These are phyloP conservation scores for Fusarium pseudonygamai DNA, from an alignment of 2,329 filamentous ascomycete genomes.

Conservation along the genomic window DNA sequence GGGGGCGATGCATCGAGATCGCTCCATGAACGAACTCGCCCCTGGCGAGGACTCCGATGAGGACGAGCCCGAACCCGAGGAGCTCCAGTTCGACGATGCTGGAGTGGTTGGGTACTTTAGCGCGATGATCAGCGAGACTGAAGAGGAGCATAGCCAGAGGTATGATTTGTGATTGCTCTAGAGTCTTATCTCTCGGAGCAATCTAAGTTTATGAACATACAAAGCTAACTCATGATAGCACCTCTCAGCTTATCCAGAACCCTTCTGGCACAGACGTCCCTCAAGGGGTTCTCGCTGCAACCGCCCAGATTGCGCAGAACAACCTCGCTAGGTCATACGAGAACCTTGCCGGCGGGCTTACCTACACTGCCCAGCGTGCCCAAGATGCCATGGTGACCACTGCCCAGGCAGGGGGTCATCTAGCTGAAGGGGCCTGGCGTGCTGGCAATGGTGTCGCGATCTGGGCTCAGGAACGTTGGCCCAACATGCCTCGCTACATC, in stretches of 20 bases:
- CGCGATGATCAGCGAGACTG: background rate
- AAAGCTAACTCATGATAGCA: background rate
- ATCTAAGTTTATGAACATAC: background rate
- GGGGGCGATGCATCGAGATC: background rate
- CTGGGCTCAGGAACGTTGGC: conserved; percentile 10
- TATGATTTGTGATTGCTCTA: conserved; percentile 10
- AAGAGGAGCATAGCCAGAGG: background rate
- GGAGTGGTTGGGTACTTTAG: background rate
- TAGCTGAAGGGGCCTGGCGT: conserved; percentile 6
- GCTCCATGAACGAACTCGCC: background rate
- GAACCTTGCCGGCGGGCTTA: background rate
- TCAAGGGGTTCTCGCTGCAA: background rate
- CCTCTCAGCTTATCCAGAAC: background rate
- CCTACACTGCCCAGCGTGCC: background rate
- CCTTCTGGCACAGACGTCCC: background rate
- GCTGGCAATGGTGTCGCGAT: background rate
- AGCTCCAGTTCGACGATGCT: background rate
- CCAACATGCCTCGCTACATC: background rate
- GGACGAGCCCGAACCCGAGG: background rate
- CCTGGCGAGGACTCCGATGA: background rate
- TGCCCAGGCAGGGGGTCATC: background rate
- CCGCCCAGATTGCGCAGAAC: background rate
- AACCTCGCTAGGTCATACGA: conserved; percentile 11
- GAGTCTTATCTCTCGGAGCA: background rate
- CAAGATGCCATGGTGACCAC: conserved; percentile 1